phyloP scores from a whole-genome alignment of 2,329 filamentous ascomycete species.

The Exophiala sideris region DNA sequence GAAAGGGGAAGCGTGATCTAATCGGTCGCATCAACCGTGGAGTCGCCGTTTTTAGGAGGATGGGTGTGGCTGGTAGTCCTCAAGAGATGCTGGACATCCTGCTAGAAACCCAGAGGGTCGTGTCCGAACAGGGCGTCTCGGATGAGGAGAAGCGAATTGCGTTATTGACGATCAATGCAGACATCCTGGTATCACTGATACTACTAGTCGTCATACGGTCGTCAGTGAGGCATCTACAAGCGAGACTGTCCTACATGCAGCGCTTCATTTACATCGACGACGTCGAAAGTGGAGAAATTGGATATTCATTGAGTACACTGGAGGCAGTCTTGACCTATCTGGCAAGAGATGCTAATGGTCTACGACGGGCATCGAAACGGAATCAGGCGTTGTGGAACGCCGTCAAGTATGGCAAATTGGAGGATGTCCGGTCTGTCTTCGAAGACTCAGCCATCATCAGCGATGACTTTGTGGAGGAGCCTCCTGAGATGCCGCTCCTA shows the following conservation, averaged over 20 bases:
- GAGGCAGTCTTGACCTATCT: conserved; percentile 92
- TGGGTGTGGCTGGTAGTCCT: conserved; percentile 71
- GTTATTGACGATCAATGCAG: conserved; percentile 71
- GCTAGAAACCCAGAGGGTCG: conserved; percentile 74
- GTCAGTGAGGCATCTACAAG: conserved; percentile 81
- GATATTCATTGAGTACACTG: conserved; percentile 92
- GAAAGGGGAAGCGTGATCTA: conserved; percentile 75
- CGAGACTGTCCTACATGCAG: conserved; percentile 87
- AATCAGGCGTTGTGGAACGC: conserved; percentile 90
- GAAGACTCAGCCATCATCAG: conserved; percentile 60
- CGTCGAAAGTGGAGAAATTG: conserved; percentile 92
- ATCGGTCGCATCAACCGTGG: conserved; percentile 71
- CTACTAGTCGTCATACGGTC: conserved; percentile 90
- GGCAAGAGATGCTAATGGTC: conserved; percentile 71
- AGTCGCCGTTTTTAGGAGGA: conserved; percentile 85
- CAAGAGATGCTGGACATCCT: conserved; percentile 86
- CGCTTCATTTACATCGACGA: conserved; percentile 98
- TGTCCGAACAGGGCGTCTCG: conserved; percentile 58
- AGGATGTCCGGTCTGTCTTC: conserved; percentile 72
- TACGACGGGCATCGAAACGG: conserved; percentile 78
- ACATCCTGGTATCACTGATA: conserved; percentile 86
- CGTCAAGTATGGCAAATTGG: conserved; percentile 70
- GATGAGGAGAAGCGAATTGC: conserved; percentile 52
- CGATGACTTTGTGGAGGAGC: conserved; percentile 47
- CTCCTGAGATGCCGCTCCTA: conserved; percentile 22